Conservation (phyloP, 108 stramenopile species). For the Skeletonema tropicum region DNA sequence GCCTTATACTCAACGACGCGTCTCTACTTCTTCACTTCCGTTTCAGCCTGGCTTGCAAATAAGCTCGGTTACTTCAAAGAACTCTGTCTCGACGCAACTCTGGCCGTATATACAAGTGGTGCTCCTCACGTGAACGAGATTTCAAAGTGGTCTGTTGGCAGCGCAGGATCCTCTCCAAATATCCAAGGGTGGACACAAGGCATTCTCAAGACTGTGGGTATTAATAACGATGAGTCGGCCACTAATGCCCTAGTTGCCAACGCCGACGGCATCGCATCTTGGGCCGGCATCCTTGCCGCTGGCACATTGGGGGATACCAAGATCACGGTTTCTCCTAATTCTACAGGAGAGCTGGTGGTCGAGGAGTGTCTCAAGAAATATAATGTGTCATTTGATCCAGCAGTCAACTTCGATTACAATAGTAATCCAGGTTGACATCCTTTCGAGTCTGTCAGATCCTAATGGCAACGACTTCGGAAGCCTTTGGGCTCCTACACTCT, state of each 20-base stretch:
- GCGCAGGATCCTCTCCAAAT: not conserved
- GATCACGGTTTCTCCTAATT: not conserved
- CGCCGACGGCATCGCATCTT: not conserved
- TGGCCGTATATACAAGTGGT: not conserved
- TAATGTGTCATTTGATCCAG: not conserved
- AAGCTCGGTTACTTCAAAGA: not conserved
- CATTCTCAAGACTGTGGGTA: not conserved
- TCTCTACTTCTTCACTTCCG: not conserved
- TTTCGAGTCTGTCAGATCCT: not conserved
- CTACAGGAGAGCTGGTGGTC: not conserved
- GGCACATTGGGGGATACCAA: not conserved
- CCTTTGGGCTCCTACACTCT: not conserved
- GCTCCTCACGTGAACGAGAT: conserved; percentile 1
- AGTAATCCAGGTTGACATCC: not conserved
- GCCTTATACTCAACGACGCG: not conserved
- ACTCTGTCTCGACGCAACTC: not conserved
- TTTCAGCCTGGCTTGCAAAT: not conserved
- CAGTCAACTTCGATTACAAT: not conserved
- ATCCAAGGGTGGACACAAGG: not conserved
- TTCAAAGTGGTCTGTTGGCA: not conserved
- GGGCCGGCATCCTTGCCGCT: not conserved
- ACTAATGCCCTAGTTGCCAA: not conserved
- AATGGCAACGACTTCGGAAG: not conserved
- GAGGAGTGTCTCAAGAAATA: not conserved
- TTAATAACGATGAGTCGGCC: not conserved